Conservation (phyloP, 2,329 filamentous ascomycete species). For the Neocatenulostroma microsporum region DNA sequence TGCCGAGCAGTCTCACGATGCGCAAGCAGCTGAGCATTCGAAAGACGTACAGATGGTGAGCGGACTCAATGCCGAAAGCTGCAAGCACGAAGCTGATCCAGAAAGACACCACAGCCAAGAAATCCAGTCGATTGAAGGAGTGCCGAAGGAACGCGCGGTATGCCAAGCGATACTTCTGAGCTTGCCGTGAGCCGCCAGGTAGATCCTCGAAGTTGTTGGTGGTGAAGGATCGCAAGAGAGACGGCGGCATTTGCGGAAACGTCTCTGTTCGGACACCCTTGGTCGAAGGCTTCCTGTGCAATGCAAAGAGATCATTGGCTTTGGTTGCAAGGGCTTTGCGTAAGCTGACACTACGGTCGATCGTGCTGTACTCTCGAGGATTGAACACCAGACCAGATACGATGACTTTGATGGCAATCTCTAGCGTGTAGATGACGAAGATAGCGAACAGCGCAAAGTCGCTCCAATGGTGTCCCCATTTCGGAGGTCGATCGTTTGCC, state of each 20-base stretch:
- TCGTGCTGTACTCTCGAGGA: constrained; percentile 82
- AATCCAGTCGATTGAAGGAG: constrained; percentile 92
- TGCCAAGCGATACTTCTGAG: constrained; percentile 77
- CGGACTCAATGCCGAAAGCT: constrained; percentile 59
- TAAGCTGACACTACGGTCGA: constrained; percentile 68
- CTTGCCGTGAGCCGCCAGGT: constrained; percentile 60
- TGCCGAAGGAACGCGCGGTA: constrained; percentile 88
- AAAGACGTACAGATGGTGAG: constrained; percentile 75
- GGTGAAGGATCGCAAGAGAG: constrained; percentile 30
- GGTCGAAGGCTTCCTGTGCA: constrained; percentile 63
- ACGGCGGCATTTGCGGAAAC: constrained; percentile 23
- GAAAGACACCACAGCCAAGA: constrained; percentile 87
- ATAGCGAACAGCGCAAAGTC: constrained; percentile 76
- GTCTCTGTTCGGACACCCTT: constrained; percentile 32
- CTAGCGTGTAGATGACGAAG: constrained; percentile 83
- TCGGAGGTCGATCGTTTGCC: constrained; percentile 49
- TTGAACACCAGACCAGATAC: constrained; percentile 93
- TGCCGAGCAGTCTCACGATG: constrained; percentile 78
- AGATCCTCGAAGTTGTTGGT: constrained; percentile 35
- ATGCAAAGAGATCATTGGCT: constrained; percentile 71
- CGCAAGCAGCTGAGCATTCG: constrained; percentile 94
- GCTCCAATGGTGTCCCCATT: constrained; percentile 61
- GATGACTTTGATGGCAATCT: constrained; percentile 73
- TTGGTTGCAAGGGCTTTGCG: constrained; percentile 67
- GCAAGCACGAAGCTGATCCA: constrained; percentile 82